Percentiles rank a stretch among this genome's conserved stretches.
Evolutionary conservation across 768 basidiomycete species (phyloP).

Genomic region (Cystobasidiopsis lactophilus): DNA sequence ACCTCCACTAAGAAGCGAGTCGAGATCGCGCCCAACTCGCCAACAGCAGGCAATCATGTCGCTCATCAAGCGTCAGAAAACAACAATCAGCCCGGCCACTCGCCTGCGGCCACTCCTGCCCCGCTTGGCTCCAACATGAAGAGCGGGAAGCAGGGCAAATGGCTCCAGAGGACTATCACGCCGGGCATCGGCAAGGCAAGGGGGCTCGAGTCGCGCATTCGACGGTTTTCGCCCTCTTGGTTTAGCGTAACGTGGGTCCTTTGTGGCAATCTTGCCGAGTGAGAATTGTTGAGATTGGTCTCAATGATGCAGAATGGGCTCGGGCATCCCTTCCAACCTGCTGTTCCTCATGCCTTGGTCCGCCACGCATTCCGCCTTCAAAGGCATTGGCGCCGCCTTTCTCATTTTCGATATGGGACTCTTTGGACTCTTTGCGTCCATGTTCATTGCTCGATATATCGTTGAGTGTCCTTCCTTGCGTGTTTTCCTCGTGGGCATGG

Average conservation of each 20-base stretch:
- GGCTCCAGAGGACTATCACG: neutral
- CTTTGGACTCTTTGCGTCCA: constrained; percentile 12
- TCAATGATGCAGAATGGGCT: constrained; percentile 9
- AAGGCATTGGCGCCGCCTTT: constrained; percentile 14
- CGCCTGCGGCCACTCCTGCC: too few species aligned
- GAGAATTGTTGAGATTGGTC: too few species aligned
- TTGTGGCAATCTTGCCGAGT: neutral
- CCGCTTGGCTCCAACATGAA: too few species aligned
- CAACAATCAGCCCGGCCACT: too few species aligned
- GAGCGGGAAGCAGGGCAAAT: neutral
- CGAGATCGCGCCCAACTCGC: too few species aligned
- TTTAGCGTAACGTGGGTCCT: neutral
- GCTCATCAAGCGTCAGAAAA: too few species aligned
- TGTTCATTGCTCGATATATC: constrained; percentile 15
- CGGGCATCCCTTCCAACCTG: constrained; percentile 18
- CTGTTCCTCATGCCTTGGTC: constrained; percentile 16
- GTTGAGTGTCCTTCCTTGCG: too few species aligned
- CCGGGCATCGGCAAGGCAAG: neutral
- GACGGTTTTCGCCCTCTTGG: constrained; percentile 5
- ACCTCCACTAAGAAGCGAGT: too few species aligned
- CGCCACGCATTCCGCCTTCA: constrained; percentile 14
- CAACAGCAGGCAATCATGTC: too few species aligned
- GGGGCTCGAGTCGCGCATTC: neutral
- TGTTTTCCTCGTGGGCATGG: too few species aligned
- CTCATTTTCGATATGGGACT: constrained; percentile 16